Evolutionary conservation across 495 filamentous ascomycete genomes (phyloP), one percentile per base, ranked within the genome.

Genomic region (Hyaloscypha variabilis): DNA sequence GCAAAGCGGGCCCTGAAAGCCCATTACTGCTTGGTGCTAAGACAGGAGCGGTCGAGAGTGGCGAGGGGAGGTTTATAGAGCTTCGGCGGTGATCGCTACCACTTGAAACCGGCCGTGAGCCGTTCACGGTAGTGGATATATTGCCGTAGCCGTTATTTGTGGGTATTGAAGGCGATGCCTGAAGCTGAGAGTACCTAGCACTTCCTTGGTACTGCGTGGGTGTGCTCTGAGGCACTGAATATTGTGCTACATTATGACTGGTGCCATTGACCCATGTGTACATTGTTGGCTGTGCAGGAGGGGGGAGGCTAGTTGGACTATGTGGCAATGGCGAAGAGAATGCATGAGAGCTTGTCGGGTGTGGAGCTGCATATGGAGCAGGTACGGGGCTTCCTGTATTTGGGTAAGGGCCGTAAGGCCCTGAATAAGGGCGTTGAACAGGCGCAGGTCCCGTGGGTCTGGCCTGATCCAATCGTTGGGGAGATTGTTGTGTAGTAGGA

Each of bases 251-350:
- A 49, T 54, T 62, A 19, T 13, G n/a, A 28, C 51, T 29, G 53
- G 39, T 64, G 28, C 67, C 70, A 56, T 68, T 72, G 2, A 66
- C 56, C 42, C 69, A 72, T 4, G 56, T 63, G 29, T 72, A 69
- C 4, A 58, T 30, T 19, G 62, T 53, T 17, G 61, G 62, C 49
- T 69, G 67, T 21, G 8, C 42, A 29, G 70, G 70, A 4, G 70
- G 70, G 21, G 70, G 70, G 28, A 72, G 62, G 59, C 60, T 72
- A 8, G 62, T 72, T 10, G 70, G 70, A 46, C 70, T 72, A 28
- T 72, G 31, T 36, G 70, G 70, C 30, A 63, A 57, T 46, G 70
- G 70, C 0, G 70, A 69, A 28, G 70, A 69, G 39, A 72, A 72
- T 34, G 60, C 62, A 58, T 72, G 67, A 25, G 66, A 50, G 36